Percentiles rank a stretch among this genome's conserved stretches.
Conservation (phyloP, 108 stramenopile species). For the Fistulifera solaris region DNA sequence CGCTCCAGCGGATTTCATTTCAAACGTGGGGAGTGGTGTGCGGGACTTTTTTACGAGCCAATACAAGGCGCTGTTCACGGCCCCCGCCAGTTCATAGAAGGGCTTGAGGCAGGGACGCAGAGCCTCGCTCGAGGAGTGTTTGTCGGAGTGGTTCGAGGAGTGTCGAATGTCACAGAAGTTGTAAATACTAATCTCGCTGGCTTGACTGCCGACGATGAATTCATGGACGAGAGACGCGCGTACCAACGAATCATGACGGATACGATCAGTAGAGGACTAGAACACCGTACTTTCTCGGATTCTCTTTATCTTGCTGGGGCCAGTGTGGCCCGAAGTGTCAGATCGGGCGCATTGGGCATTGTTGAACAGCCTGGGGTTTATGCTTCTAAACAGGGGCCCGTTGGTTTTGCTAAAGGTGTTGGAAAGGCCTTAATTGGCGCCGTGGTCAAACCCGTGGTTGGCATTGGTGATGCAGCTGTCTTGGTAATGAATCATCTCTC, state of each 20-base stretch:
- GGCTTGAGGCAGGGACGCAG: conserved; percentile 66
- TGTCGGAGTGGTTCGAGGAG: conserved; percentile 65
- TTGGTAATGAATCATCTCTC: conserved; percentile 80
- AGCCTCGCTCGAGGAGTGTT: conserved; percentile 73
- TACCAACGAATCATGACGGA: conserved; percentile 61
- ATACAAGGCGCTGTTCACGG: conserved; percentile 65
- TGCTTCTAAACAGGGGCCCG: conserved; percentile 60
- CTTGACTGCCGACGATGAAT: conserved; percentile 71
- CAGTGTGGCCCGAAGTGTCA: conserved; percentile 48
- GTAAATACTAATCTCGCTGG: conserved; percentile 62
- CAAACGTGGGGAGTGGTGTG: conserved; percentile 79
- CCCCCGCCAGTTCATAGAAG: conserved; percentile 63
- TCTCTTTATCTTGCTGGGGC: conserved; percentile 56
- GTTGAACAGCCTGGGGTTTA: conserved; percentile 63
- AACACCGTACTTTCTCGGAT: conserved; percentile 40
- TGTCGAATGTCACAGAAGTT: conserved; percentile 67
- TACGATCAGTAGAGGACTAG: conserved; percentile 38
- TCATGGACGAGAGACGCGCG: conserved; percentile 63
- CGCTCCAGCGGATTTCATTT: conserved; percentile 72
- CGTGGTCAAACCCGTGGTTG: conserved; percentile 71
- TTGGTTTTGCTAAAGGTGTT: conserved; percentile 66
- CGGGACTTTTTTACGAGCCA: conserved; percentile 80
- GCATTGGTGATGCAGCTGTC: conserved; percentile 72
- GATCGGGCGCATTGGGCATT: conserved; percentile 62
- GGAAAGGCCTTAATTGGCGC: conserved; percentile 68